Evolutionary conservation across 495 filamentous ascomycete species (phyloP).

Genomic region (Annulohypoxylon stygium): DNA sequence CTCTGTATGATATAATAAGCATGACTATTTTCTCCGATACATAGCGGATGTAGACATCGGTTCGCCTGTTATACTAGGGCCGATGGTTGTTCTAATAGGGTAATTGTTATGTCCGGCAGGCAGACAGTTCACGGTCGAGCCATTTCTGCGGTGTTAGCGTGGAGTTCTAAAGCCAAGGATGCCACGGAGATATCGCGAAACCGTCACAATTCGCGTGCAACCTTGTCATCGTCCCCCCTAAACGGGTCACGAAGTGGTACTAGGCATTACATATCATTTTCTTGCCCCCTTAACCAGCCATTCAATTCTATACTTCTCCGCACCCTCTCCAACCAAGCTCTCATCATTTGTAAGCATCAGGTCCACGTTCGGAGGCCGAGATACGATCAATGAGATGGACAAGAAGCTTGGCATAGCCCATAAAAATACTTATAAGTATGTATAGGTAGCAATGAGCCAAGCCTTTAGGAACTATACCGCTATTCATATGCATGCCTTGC

Average conservation of each 20-base stretch:
- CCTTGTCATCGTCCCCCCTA: conserved; percentile 2
- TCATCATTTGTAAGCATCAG: conserved; percentile 29
- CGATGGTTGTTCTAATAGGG: not conserved
- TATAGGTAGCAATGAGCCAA: not conserved
- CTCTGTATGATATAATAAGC: not conserved
- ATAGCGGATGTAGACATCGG: not conserved
- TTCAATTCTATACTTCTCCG: conserved; percentile 8
- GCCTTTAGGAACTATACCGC: conserved; percentile 3
- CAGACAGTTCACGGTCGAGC: not conserved
- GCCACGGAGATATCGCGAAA: not conserved
- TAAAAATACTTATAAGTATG: not conserved
- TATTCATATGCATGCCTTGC: conserved; percentile 6
- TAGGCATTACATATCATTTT: no score
- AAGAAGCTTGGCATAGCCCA: not conserved
- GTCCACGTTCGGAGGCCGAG: conserved; percentile 16
- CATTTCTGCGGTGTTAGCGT: not conserved
- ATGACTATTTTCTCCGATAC: not conserved
- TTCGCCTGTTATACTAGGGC: conserved; percentile 7
- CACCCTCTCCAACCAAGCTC: not conserved
- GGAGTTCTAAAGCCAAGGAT: not conserved
- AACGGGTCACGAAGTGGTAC: no score
- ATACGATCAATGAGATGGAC: conserved; percentile 7
- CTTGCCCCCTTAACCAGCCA: no score
- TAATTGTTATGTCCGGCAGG: conserved; percentile 2
- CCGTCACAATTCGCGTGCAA: conserved; percentile 9